These are phyloP conservation scores for Albatrellus ellisii DNA, from an alignment of 768 basidiomycete species.

Conservation along the genomic window DNA sequence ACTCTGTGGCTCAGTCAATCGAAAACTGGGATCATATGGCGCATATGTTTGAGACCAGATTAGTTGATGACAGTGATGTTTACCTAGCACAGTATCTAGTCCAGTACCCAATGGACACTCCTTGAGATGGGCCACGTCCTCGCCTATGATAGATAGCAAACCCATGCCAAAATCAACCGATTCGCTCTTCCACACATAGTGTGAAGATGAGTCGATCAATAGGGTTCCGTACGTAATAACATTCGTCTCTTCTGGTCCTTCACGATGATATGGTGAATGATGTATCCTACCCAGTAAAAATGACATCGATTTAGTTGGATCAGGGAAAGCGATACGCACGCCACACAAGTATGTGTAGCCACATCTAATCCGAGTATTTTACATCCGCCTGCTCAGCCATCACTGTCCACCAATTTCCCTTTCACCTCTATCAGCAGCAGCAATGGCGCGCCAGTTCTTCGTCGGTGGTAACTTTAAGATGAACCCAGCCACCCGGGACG, in stretches of 20 bases:
- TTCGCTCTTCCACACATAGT: neutral
- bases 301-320: neutral
- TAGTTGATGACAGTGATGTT: slow-evolving; percentile 17
- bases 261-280: slow-evolving; percentile 8
- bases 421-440: too few relatives aligned
- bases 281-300: neutral
- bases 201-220: neutral
- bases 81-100: slow-evolving; percentile 7
- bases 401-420: too few relatives aligned
- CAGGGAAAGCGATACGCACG: neutral
- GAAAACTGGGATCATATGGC: slow-evolving; percentile 14
- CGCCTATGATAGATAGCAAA: slow-evolving; percentile 25
- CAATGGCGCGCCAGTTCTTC: slow-evolving; percentile 78
- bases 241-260: slow-evolving; percentile 10
- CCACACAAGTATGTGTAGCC: too few relatives aligned
- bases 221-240: slow-evolving; percentile 4
- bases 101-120: neutral
- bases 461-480: slow-evolving; percentile 99
- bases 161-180: slow-evolving; percentile 23
- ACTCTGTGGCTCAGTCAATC: slow-evolving; percentile 18
- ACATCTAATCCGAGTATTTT: too few relatives aligned
- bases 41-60: slow-evolving; percentile 16
- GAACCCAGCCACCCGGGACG: slow-evolving; percentile 62
- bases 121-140: neutral
- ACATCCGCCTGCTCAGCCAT: too few relatives aligned